Base-by-base conservation (phyloP, 140 eudicot species). In the Erigeron philadelphicus region DNA sequence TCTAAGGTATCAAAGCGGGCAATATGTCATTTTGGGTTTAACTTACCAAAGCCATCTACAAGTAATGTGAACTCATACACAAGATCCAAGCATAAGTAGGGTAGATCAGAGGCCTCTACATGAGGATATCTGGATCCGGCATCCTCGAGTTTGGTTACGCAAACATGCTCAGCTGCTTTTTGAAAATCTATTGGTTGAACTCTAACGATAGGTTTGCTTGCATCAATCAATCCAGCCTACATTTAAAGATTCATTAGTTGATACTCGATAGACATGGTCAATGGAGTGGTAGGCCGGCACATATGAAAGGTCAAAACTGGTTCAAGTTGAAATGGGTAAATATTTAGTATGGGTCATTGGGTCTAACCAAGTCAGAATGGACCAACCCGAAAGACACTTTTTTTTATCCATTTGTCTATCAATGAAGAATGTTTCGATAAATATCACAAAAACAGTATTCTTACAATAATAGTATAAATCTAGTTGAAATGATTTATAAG, bases 41-140 rank as follows among this genome's bases (percentile, higher is more conserved):
- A 80, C 96, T 84, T 81, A 93, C 98, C 98, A 76, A 93, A 93
- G 52, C 98, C 98, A 75, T 89, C 88, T 43, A 93, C 92, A 66
- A 93, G 98, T 65, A 93, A 73, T 6, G 96, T 86, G 40, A 61
- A 85, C 77, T 88, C 87, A 46, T 89, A 89, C 9, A 86, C 88
- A 31, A 88, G 90, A 79, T 86, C 96, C 96, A 89, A 84, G 81
- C 96, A 86, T 43, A 89, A 55, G 77, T 72, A 89, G 7, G 96
- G 96, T 52, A 86, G 80, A 71, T 86, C 78, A 52, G 76, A 86
- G 2, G 74, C 45, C 0, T 83, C 81, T 46, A 86, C 96, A 38
- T 66, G 72, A 16, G 86, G 83, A 55, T 81, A 88, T 47, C 1
- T 77, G 15, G 90, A 44, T 61, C 74, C 72, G 55, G 78, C 96